These are phyloP conservation scores for Penicillium hordei DNA, from an alignment of 2,329 filamentous ascomycete species.

Conservation along the genomic window DNA sequence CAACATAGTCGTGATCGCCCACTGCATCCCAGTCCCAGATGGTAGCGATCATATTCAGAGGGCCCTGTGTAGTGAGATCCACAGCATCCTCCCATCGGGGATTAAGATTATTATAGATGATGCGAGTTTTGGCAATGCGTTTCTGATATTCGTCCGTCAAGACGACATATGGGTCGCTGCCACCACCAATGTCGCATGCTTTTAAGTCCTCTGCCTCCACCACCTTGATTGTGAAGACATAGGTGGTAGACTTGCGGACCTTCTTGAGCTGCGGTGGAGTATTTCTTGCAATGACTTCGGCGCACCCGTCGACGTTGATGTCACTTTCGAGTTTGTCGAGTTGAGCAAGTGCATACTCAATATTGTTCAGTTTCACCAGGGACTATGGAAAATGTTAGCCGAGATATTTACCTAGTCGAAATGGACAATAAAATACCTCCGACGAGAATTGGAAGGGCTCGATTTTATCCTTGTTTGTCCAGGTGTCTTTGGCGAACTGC, in stretches of 20 bases:
- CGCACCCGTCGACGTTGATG: constrained; percentile 89
- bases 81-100: constrained; percentile 97
- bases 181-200: constrained; percentile 92
- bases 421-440: constrained; percentile 59
- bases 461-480: constrained; percentile 86
- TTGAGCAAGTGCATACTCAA: constrained; percentile 90
- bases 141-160: constrained; percentile 98
- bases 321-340: constrained; percentile 85
- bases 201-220: constrained; percentile 97
- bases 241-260: constrained; percentile 74
- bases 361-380: constrained; percentile 95
- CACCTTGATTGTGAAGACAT: constrained; percentile 98
- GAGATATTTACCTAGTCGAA: neutral
- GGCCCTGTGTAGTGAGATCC: constrained; percentile 88
- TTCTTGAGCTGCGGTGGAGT: constrained; percentile 69
- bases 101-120: constrained; percentile 85
- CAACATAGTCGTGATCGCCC: constrained; percentile 95
- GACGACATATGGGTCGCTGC: constrained; percentile 95
- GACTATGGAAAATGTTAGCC: constrained; percentile 59
- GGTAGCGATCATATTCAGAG: constrained; percentile 92
- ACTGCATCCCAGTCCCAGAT: constrained; percentile 98
- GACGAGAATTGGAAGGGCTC: constrained; percentile 97
- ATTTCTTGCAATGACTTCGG: constrained; percentile 72
- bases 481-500: constrained; percentile 89
- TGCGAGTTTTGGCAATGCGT: constrained; percentile 87